These are phyloP conservation scores for Linderniella brevidens DNA, from an alignment of 257 asterid genomes.

Conservation along the genomic window DNA sequence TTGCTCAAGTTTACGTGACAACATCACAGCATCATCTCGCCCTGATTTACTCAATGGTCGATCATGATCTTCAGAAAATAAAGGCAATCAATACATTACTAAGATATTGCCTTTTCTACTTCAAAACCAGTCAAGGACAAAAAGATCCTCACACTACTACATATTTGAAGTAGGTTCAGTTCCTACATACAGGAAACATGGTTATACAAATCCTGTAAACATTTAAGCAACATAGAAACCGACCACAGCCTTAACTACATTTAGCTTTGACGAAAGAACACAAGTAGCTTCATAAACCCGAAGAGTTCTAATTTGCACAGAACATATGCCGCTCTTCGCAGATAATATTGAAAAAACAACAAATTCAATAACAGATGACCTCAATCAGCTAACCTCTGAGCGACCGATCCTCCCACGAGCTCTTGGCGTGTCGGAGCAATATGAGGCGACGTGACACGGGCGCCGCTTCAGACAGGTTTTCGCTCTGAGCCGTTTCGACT, in stretches of 20 bases:
- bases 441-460: slow-evolving; percentile 52
- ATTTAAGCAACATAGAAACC: too few species aligned
- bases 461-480: slow-evolving; percentile 22
- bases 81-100: not conserved
- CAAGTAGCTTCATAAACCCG: too few species aligned
- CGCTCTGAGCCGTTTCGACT: slow-evolving; percentile 25
- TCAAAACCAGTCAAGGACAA: not conserved
- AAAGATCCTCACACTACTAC: too few species aligned
- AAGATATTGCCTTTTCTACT: not conserved
- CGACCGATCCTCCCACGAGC: slow-evolving; percentile 49
- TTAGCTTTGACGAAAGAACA: too few species aligned
- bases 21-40: slow-evolving; percentile 57
- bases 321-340: not conserved
- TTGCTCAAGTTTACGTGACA: slow-evolving; percentile 52
- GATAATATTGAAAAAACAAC: not conserved
- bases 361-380: not conserved
- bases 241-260: too few species aligned
- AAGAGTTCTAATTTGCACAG: too few species aligned
- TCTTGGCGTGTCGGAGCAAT: slow-evolving; percentile 68
- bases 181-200: too few species aligned
- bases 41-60: slow-evolving; percentile 82
- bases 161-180: too few species aligned
- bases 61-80: slow-evolving; percentile 51
- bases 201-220: too few species aligned
- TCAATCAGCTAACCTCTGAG: slow-evolving; percentile 31